A percentile compares a stretch with the other conserved stretches of the same genome.
These are phyloP conservation scores for Suillus placidus DNA, from an alignment of 768 basidiomycete genomes.

Conservation along the genomic window DNA sequence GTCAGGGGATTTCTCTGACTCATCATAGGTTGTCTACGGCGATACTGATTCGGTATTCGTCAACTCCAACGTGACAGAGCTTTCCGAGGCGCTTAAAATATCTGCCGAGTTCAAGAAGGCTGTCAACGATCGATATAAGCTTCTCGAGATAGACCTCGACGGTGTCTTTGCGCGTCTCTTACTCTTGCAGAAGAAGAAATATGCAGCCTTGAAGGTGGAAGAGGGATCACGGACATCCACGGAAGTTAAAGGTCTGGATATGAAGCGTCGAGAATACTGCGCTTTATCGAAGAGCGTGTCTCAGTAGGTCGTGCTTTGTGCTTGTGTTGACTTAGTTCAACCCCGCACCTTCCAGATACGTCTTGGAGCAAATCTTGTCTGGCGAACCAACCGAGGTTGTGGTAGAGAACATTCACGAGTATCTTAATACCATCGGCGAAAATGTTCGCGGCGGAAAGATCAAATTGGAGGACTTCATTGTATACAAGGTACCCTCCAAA, in stretches of 20 bases:
- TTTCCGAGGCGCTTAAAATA: conserved; percentile 88
- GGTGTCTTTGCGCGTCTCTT: conserved; percentile 91
- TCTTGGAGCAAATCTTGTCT: conserved; percentile 87
- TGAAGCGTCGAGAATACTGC: conserved; percentile 98
- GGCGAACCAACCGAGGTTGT: conserved; percentile 89
- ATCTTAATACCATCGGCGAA: conserved; percentile 74
- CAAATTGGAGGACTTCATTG: conserved; percentile 91
- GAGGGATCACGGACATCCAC: conserved; percentile 75
- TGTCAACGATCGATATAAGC: conserved; percentile 93
- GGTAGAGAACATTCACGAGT: conserved; percentile 91
- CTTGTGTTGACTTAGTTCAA: not conserved
- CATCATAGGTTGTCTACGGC: conserved; percentile 88
- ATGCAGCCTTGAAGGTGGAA: conserved; percentile 94
- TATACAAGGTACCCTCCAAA: conserved; percentile 74
- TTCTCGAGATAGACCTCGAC: conserved; percentile 97
- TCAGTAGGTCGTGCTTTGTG: conserved; percentile 56
- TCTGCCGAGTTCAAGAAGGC: conserved; percentile 92
- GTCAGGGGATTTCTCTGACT: not conserved
- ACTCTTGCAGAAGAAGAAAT: conserved; percentile 98
- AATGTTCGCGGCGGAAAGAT: conserved; percentile 77
- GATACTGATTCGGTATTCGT: conserved; percentile 99
- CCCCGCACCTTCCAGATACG: conserved; percentile 57
- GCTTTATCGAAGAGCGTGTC: conserved; percentile 90
- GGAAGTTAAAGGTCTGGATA: conserved; percentile 97
- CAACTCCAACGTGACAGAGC: conserved; percentile 90